Base-by-base conservation (phyloP, 2,329 filamentous ascomycete species). In the Dactylella cylindrospora region DNA sequence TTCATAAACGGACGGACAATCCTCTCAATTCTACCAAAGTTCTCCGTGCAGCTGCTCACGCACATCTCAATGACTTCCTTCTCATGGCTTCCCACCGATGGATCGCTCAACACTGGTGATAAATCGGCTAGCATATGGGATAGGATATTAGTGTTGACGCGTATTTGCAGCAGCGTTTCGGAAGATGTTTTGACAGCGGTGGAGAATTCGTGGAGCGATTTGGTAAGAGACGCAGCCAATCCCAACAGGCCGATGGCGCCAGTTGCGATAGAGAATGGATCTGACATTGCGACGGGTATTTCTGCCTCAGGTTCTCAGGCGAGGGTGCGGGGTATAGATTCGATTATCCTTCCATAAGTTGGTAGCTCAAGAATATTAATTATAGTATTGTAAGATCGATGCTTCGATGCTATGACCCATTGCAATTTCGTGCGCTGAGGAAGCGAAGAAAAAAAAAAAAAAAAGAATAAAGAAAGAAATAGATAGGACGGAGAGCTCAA, bases 61-160 rank as follows among this genome's bases (percentile, higher is more conserved):
- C 55, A 61, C 20, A 36, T 53, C 17, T 53, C 41, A 9, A 61
- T 53, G 2, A 61, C 55, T 17, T 61, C 47, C 23, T 53, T 53
- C 40, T 61, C 55, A 20, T 53, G 47, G 13, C 41, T 15, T 9
- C 41, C 50, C 13, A 61, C 47, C 12, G 55, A 61, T 15, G 22
- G 20, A 17, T 61, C 55, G 22, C 35, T 53, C 20, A 61, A 25
- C 6, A 61, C 41, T 7, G 55, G 55, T 9, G 47, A 41, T 23
- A 61, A 38, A n/a, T 61, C 47, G 1, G 41, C 47, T 3, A 61
- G 47, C 55, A 61, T 61, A 20, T 61, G 55, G 10, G 55, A 61
- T 20, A 61, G 32, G 3, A 61, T 49, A 22, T 61, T 25, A n/a
- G 47, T 53, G n/a, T 53, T 53, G 3, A 29, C 49, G 20, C 25